A percentile compares a stretch with the other conserved stretches of the same genome.
phyloP scores from a whole-genome alignment of 2,329 filamentous ascomycete species.

The Fusarium napiforme region DNA sequence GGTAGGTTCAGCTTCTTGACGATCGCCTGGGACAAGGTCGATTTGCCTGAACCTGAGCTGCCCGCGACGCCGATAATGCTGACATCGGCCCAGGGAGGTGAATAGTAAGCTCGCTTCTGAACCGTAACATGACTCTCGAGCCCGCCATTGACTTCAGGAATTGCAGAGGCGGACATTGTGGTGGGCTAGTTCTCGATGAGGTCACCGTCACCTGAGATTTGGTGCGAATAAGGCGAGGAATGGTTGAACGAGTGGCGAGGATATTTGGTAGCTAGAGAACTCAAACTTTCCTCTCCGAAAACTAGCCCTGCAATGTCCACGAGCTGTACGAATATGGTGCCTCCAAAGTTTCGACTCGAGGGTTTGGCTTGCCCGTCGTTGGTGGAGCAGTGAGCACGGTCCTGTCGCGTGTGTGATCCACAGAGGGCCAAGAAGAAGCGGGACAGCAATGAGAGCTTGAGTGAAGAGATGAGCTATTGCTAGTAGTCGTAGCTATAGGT shows the following conservation, averaged over 20 bases:
- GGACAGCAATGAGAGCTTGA: slow-evolving; percentile 27
- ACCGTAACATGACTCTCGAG: slow-evolving; percentile 60
- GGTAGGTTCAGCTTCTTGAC: slow-evolving; percentile 89
- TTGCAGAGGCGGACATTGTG: slow-evolving; percentile 35
- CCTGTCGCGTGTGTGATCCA: slow-evolving; percentile 41
- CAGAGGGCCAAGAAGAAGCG: slow-evolving; percentile 30
- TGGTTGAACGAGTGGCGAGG: neutral
- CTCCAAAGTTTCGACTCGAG: slow-evolving; percentile 32
- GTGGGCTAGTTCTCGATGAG: slow-evolving; percentile 37
- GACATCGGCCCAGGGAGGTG: slow-evolving; percentile 94
- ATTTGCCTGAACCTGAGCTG: slow-evolving; percentile 94
- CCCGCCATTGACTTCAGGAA: slow-evolving; percentile 29
- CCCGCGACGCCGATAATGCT: slow-evolving; percentile 97
- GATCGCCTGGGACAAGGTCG: slow-evolving; percentile 91
- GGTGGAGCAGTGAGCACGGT: slow-evolving; percentile 41
- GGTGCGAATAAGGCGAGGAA: neutral
- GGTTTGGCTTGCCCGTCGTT: slow-evolving; percentile 35
- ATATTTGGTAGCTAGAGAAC: slow-evolving; percentile 1
- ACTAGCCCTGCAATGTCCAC: slow-evolving; percentile 40
- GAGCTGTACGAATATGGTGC: slow-evolving; percentile 20
- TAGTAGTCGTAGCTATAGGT: neutral
- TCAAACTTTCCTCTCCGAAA: slow-evolving; percentile 21
- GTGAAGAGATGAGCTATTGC: slow-evolving; percentile 6
- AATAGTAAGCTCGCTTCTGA: slow-evolving; percentile 77
- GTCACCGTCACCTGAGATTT: slow-evolving; percentile 10